Conservation (phyloP, 306 rosid species). For the Begonia masoniana region DNA sequence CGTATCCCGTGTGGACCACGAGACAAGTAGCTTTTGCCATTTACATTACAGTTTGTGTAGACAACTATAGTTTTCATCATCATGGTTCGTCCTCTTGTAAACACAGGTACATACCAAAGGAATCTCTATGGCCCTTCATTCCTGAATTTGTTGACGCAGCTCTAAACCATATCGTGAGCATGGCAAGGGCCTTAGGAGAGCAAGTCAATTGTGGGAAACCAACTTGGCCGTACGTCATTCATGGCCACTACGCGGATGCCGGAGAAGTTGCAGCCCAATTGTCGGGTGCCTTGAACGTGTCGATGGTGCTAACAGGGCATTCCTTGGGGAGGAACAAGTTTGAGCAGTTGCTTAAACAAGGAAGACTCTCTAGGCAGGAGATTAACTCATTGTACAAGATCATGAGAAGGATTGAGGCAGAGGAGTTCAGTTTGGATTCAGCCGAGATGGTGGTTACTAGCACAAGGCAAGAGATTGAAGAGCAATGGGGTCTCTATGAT, state of each 20-base stretch:
- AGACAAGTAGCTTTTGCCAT: conserved; percentile 19
- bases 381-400: conserved; percentile 62
- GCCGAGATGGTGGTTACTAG: conserved; percentile 82
- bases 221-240: conserved; percentile 62
- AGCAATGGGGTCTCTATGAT: conserved; percentile 76
- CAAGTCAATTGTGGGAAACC: conserved; percentile 48
- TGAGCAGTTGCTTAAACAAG: conserved; percentile 69
- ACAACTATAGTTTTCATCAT: too few relatives aligned
- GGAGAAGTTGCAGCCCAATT: conserved; percentile 58
- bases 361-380: conserved; percentile 49
- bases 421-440: conserved; percentile 62
- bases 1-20: conserved; percentile 74
- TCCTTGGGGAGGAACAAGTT: conserved; percentile 71
- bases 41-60: too few relatives aligned
- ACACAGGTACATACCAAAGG: conserved; percentile 59
- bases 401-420: conserved; percentile 59
- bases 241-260: conserved; percentile 79
- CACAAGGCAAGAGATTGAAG: conserved; percentile 83
- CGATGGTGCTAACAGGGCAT: conserved; percentile 76
- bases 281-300: conserved; percentile 69
- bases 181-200: conserved; percentile 68
- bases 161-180: conserved; percentile 49
- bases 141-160: conserved; percentile 73
- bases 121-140: conserved; percentile 69
- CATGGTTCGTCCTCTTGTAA: not conserved